phyloP scores from a whole-genome alignment of 2,329 filamentous ascomycete genomes.

The Fusarium sp. region DNA sequence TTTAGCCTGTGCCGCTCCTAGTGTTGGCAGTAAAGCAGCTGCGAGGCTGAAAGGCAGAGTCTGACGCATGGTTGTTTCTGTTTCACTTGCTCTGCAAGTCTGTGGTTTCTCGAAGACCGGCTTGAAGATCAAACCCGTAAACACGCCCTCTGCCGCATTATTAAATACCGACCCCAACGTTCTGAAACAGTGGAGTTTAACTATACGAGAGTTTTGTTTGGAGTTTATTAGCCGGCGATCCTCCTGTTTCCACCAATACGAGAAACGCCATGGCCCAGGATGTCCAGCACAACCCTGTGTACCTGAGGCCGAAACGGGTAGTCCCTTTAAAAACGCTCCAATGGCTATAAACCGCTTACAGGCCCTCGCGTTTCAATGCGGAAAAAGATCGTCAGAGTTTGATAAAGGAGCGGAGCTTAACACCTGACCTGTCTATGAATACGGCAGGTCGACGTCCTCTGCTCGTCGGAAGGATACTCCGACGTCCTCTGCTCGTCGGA shows the following conservation, averaged over 20 bases:
- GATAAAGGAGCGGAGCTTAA: conserved; percentile 7
- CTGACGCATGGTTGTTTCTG: background rate
- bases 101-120: background rate
- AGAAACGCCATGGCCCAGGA: background rate
- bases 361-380: background rate
- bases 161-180: background rate
- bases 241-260: conserved; percentile 12
- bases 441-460: conserved; percentile 6
- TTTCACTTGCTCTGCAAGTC: background rate
- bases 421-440: background rate
- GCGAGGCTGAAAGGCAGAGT: background rate
- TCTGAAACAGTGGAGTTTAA: background rate
- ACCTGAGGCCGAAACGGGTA: background rate
- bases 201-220: background rate
- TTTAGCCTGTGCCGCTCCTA: background rate
- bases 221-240: background rate
- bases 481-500: background rate
- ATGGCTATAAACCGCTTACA: background rate
- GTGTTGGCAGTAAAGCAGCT: background rate
- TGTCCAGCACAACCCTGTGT: background rate
- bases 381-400: conserved; percentile 13
- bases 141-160: background rate
- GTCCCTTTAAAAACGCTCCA: conserved; percentile 9
- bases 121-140: background rate
- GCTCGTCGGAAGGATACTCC: background rate